Evolutionary conservation across 768 basidiomycete species (phyloP), one percentile per base, ranked within the genome.

Genomic region (Symmetrospora coprosmae): DNA sequence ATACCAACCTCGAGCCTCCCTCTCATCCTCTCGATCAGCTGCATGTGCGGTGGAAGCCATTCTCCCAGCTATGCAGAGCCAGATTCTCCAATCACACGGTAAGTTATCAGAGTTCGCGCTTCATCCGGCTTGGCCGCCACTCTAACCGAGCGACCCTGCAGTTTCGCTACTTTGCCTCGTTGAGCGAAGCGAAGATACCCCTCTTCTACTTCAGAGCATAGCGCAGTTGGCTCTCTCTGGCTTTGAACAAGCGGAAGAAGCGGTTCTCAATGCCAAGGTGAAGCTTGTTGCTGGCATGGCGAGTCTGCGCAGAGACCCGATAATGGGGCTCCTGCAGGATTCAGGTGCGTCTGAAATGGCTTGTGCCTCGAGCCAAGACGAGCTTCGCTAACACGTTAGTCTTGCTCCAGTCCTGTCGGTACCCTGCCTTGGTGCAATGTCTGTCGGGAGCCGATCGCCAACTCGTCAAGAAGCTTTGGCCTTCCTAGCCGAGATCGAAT

Each of bases 291-390:
- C 82, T 27, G 85, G 84, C 0, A 82, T 90, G 65, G 78, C 78
- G 35, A 81, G 81, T 6, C 87, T 92, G 75, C 80, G 80, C 31
- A 78, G 81, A 0, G 90, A 96, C 69, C 85, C 94, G 75, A 86
- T 90, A 70, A 75, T 94, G 60, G 89, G 84, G 68, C 90, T 90
- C 17, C 74, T 96, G 23, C 79, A 84, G 0, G 92, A 97, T 70
- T 92, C 92, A 1, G 83, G 90, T 92, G 67, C 34, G 87, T 74
- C 19, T 25, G 28, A 16, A 40, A 27, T 34, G 60, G 14, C 14
- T 34, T 21, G 17, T n/a, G n/a, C n/a, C n/a, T n/a, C n/a, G n/a
- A n/a, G n/a, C n/a, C n/a, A n/a, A n/a, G n/a, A n/a, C n/a, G n/a
- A n/a, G 7, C 13, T 6, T 8, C 16, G 0, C 33, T 38, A n/a